phyloP scores from a whole-genome alignment of 2,329 filamentous ascomycete genomes.

The Aspergillus persii region DNA sequence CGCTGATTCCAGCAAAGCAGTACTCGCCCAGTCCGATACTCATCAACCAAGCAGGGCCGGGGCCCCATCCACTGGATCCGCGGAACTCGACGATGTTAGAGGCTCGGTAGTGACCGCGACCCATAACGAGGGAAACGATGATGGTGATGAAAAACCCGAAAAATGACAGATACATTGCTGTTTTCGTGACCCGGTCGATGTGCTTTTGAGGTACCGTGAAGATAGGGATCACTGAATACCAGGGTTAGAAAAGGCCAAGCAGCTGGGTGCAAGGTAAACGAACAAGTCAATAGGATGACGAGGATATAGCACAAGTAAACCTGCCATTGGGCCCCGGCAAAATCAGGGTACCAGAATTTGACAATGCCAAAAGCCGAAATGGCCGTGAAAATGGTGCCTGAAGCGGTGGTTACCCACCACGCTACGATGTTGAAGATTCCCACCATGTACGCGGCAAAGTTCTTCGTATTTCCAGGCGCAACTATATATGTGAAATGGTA shows the following conservation, averaged over 20 bases:
- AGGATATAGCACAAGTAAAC: conserved; percentile 17
- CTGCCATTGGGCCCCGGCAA: conserved; percentile 16
- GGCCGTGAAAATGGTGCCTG: conserved; percentile 14
- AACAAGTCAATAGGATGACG: conserved; percentile 12
- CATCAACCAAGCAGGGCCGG: conserved; percentile 14
- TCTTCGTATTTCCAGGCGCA: conserved; percentile 18
- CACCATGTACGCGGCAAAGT: conserved; percentile 24
- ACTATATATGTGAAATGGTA: conserved; percentile 32
- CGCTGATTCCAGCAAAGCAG: conserved; percentile 13
- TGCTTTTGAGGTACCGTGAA: conserved; percentile 11
- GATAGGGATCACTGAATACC: conserved; percentile 16
- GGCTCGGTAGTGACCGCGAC: conserved; percentile 3
- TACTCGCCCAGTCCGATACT: conserved; percentile 16
- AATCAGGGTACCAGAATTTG: conserved; percentile 11
- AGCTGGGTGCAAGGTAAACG: background rate
- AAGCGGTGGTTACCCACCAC: conserved; percentile 24
- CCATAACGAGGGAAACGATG: conserved; percentile 14
- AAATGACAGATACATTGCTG: conserved; percentile 10
- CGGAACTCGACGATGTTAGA: conserved; percentile 5
- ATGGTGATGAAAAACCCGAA: conserved; percentile 9
- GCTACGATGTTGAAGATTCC: conserved; percentile 25
- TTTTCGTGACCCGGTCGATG: conserved; percentile 15
- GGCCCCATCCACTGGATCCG: conserved; percentile 8
- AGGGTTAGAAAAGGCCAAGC: background rate
- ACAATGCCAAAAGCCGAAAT: conserved; percentile 17